Evolutionary conservation across 2,329 filamentous ascomycete species (phyloP).

Genomic region (Alternaria postmessia): DNA sequence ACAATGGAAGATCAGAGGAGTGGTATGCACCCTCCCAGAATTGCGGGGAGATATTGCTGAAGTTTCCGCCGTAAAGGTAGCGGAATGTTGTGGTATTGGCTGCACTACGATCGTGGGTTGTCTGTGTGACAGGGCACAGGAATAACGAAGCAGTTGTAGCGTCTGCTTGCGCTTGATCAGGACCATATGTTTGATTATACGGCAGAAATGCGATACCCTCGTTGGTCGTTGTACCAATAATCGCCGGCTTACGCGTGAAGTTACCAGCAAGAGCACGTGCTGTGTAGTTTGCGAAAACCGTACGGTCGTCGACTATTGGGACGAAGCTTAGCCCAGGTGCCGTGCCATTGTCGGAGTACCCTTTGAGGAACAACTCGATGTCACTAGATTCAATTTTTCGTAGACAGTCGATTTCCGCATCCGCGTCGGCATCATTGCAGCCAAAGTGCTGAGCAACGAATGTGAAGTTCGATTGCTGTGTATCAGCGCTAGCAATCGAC

Average conservation of each 20-base stretch:
- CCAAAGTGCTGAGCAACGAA: constrained; percentile 49
- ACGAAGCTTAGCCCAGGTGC: constrained; percentile 38
- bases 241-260: constrained; percentile 44
- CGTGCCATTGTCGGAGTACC: constrained; percentile 35
- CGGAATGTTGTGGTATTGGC: constrained; percentile 44
- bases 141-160: constrained; percentile 33
- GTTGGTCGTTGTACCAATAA: constrained; percentile 46
- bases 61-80: constrained; percentile 50
- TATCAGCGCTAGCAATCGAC: constrained; percentile 23
- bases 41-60: constrained; percentile 45
- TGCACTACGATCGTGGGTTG: constrained; percentile 34
- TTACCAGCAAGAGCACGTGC: constrained; percentile 39
- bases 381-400: constrained; percentile 37
- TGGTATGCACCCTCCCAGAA: constrained; percentile 51
- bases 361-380: constrained; percentile 46
- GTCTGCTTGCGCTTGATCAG: constrained; percentile 28
- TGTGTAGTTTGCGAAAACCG: constrained; percentile 49
- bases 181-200: constrained; percentile 43
- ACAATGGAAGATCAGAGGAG: constrained; percentile 44
- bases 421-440: constrained; percentile 34
- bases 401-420: constrained; percentile 50
- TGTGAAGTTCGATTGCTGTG: constrained; percentile 48
- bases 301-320: constrained; percentile 41
- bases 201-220: constrained; percentile 47
- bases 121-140: constrained; percentile 43